phyloP scores from a whole-genome alignment of 1,139 yeast genomes.

The Yamadazyma atlantica region DNA sequence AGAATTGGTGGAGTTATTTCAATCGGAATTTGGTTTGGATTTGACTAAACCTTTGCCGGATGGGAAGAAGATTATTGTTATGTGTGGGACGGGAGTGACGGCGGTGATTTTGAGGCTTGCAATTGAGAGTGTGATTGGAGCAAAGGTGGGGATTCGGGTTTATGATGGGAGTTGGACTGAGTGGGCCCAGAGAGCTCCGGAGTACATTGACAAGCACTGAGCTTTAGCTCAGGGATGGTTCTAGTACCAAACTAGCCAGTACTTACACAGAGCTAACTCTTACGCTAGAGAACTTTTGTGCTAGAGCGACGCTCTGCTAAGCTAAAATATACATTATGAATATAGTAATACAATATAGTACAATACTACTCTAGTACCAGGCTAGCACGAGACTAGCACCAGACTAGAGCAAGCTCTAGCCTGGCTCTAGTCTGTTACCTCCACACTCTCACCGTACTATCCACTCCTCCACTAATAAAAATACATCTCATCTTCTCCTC shows the following conservation, averaged over 20 bases:
- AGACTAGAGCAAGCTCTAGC: too few species aligned
- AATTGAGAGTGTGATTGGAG: slow-evolving; percentile 49
- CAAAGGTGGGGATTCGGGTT: slow-evolving; percentile 64
- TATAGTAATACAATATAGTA: too few species aligned
- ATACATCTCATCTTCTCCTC: slow-evolving; percentile 54
- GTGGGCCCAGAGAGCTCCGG: slow-evolving; percentile 50
- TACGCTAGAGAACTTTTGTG: too few species aligned
- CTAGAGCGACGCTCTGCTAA: too few species aligned
- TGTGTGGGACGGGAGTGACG: slow-evolving; percentile 97
- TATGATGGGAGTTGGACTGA: slow-evolving; percentile 98
- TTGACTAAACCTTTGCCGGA: slow-evolving; percentile 24
- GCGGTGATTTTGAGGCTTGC: slow-evolving; percentile 75
- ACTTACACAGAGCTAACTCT: too few species aligned
- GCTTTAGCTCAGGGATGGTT: too few species aligned
- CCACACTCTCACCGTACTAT: slow-evolving; percentile 56
- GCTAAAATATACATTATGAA: too few species aligned
- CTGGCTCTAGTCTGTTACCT: too few species aligned
- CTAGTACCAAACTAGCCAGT: too few species aligned
- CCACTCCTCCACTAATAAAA: slow-evolving; percentile 62
- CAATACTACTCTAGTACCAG: too few species aligned
- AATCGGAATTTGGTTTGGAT: slow-evolving; percentile 35
- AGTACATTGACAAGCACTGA: slow-evolving; percentile 33
- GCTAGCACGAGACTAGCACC: too few species aligned
- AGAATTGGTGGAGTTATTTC: slow-evolving; percentile 47
- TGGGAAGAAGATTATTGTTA: slow-evolving; percentile 66